A percentile compares a stretch with the other conserved stretches of the same genome.
Conservation (phyloP, 2,329 filamentous ascomycete species). For the Trichoderma sp. region DNA sequence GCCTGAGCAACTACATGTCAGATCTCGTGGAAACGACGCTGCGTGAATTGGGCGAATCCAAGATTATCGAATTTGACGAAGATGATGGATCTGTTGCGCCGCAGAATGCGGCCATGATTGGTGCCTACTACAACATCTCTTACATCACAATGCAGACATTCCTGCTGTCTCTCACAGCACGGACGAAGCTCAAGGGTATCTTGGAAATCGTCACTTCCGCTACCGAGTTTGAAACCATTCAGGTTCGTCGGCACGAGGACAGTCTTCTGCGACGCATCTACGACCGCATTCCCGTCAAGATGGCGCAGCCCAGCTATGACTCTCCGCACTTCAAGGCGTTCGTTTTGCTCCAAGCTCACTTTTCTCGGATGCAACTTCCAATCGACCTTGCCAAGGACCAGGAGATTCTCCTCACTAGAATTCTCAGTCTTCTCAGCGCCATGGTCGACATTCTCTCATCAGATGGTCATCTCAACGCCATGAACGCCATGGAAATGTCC, state of each 20-base stretch:
- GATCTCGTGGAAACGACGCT: constrained; percentile 91
- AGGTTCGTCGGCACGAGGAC: constrained; percentile 91
- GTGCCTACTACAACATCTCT: constrained; percentile 98
- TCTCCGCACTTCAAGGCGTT: constrained; percentile 99
- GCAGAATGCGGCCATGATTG: constrained; percentile 96
- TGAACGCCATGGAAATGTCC: constrained; percentile 98
- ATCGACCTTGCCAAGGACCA: constrained; percentile 96
- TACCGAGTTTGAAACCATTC: constrained; percentile 92
- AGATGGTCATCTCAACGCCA: constrained; percentile 93
- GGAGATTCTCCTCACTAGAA: constrained; percentile 79
- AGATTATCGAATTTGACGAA: constrained; percentile 93
- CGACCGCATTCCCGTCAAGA: constrained; percentile 91
- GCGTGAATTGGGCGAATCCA: constrained; percentile 85
- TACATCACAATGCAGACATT: constrained; percentile 99
- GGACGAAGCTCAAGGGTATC: constrained; percentile 94
- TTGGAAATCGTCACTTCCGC: constrained; percentile 96
- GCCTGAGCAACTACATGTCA: constrained; percentile 89
- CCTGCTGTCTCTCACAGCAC: constrained; percentile 80
- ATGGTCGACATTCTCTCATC: constrained; percentile 94
- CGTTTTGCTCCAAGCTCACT: constrained; percentile 94
- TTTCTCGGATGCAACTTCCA: constrained; percentile 93
- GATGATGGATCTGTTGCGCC: constrained; percentile 87
- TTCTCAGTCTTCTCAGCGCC: constrained; percentile 83
- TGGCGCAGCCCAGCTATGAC: constrained; percentile 80
- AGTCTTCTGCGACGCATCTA: constrained; percentile 86